These are phyloP conservation scores for Deinandra increscens DNA, from an alignment of 129 eudicot genomes.

Conservation along the genomic window DNA sequence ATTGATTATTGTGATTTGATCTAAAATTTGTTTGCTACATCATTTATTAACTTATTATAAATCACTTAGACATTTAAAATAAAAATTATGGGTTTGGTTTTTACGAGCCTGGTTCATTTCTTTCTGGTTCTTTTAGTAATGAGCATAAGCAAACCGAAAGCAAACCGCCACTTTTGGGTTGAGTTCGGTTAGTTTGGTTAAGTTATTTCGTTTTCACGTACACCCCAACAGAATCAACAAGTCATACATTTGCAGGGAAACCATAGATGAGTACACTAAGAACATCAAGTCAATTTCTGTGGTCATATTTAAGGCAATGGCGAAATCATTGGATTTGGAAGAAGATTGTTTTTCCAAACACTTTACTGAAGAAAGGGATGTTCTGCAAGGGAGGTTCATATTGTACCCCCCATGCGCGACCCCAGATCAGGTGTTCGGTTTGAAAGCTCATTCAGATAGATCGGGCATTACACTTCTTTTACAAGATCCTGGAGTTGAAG, in stretches of 20 bases:
- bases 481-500: conserved; percentile 45
- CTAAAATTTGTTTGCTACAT: too few species aligned
- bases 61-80: too few species aligned
- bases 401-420: conserved; percentile 50
- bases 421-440: conserved; percentile 57
- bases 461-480: conserved; percentile 46
- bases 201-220: too few species aligned
- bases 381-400: conserved; percentile 43
- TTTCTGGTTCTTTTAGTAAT: too few species aligned
- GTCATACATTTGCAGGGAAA: conserved; percentile 37
- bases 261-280: conserved; percentile 39
- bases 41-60: too few species aligned
- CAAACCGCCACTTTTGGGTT: too few species aligned
- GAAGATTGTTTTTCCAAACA: conserved; percentile 43
- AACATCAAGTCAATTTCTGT: conserved; percentile 35
- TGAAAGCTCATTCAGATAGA: conserved; percentile 63
- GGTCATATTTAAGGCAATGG: conserved; percentile 43
- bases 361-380: conserved; percentile 38
- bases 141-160: too few species aligned
- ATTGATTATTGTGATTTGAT: too few species aligned
- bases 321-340: conserved; percentile 45
- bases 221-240: too few species aligned
- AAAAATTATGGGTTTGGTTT: too few species aligned
- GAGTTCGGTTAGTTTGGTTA: too few species aligned
- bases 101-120: too few species aligned